These are phyloP conservation scores for Gonium pectorale DNA, from an alignment of 139 green algal genomes.

Conservation along the genomic window DNA sequence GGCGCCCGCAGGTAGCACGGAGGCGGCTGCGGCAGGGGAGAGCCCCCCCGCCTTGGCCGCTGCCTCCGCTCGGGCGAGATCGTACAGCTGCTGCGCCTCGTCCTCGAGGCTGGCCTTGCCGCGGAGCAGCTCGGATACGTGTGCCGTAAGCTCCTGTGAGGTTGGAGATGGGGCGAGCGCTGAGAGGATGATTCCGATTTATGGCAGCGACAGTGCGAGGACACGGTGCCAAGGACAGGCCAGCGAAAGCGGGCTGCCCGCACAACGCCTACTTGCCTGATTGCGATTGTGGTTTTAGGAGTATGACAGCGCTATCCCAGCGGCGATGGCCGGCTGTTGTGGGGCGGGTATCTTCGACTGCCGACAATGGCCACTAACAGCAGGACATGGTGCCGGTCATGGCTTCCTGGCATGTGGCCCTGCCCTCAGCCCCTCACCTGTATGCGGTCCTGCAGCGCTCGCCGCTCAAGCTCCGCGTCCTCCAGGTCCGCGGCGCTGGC, in stretches of 20 bases:
- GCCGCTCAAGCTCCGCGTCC: too few relatives aligned
- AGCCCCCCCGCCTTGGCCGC: too few relatives aligned
- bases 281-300: background rate
- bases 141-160: background rate
- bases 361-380: background rate
- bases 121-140: background rate
- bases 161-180: background rate
- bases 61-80: too few relatives aligned
- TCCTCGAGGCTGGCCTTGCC: slow-evolving; percentile 21
- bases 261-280: background rate
- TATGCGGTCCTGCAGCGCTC: background rate
- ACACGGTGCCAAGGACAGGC: background rate
- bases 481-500: background rate
- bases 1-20: too few relatives aligned
- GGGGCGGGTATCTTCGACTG: background rate
- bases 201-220: background rate
- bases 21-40: too few relatives aligned
- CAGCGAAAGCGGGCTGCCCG: background rate
- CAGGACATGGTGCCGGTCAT: background rate
- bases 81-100: background rate
- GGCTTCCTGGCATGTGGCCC: background rate
- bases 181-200: background rate
- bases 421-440: background rate
- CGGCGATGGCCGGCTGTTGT: background rate
- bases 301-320: background rate